Evolutionary conservation across 805 yeast genomes (phyloP).

Genomic region (Sugiyamaella boreocaroliniensis): DNA sequence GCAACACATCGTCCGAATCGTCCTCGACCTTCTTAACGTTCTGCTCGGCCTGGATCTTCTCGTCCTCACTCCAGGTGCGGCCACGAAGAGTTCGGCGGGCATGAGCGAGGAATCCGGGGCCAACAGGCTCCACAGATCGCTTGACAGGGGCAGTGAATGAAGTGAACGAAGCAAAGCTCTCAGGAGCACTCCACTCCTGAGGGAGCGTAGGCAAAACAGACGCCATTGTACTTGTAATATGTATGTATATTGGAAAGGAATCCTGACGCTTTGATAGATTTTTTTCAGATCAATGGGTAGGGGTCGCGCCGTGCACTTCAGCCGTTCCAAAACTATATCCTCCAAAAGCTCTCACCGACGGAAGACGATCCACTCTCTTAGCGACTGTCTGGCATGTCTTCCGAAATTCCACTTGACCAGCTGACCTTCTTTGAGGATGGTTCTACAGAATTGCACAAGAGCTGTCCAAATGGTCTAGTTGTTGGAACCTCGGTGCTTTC

Average conservation of each 20-base stretch:
- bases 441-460: neutral
- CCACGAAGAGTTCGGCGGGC: slow-evolving; percentile 94
- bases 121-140: slow-evolving; percentile 91
- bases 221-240: slow-evolving; percentile 2
- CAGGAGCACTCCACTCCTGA: slow-evolving; percentile 22
- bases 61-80: slow-evolving; percentile 98
- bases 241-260: neutral
- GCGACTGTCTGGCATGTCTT: neutral
- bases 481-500: slow-evolving; percentile 9
- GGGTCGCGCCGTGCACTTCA: neutral
- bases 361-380: too few relatives aligned
- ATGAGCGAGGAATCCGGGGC: slow-evolving; percentile 91
- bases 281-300: neutral
- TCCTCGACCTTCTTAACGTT: slow-evolving; percentile 69
- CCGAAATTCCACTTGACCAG: slow-evolving; percentile 1
- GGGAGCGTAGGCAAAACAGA: slow-evolving; percentile 23
- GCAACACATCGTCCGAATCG: slow-evolving; percentile 44
- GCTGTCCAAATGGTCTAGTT: neutral
- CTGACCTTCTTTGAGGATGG: slow-evolving; percentile 10
- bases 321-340: neutral
- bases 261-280: neutral
- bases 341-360: too few relatives aligned
- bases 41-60: slow-evolving; percentile 84
- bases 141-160: slow-evolving; percentile 28
- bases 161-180: slow-evolving; percentile 24